These are phyloP conservation scores for Penstemon eatonii DNA, from an alignment of 257 asterid species.

Conservation along the genomic window DNA sequence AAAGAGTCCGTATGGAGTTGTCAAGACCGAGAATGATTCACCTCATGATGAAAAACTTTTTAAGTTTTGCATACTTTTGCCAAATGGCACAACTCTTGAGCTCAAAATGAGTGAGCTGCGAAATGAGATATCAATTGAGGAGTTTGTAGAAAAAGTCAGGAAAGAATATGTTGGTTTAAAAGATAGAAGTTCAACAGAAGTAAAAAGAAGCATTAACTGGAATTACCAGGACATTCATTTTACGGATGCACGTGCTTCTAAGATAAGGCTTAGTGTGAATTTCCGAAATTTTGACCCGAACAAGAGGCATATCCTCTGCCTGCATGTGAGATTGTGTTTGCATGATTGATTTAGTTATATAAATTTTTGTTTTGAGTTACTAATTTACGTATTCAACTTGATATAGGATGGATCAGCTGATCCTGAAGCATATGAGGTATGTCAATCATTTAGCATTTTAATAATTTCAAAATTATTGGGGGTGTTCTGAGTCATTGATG, in stretches of 20 bases:
- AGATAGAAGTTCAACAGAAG: conserved; percentile 17
- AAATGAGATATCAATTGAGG: conserved; percentile 33
- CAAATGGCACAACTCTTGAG: conserved; percentile 49
- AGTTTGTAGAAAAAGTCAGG: conserved; percentile 33
- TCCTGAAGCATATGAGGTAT: conserved; percentile 56
- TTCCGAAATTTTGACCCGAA: conserved; percentile 36
- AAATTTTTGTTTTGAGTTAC: not conserved
- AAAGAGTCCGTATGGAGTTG: conserved; percentile 28
- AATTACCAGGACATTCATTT: conserved; percentile 39
- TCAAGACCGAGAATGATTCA: conserved; percentile 15
- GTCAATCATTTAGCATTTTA: conserved; percentile 11
- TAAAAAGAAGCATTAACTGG: conserved; percentile 47
- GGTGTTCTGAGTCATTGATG: conserved; percentile 6
- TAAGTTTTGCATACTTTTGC: conserved; percentile 55
- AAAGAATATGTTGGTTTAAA: conserved; percentile 27
- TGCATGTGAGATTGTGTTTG: conserved; percentile 41
- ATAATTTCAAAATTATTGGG: not conserved
- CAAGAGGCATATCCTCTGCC: conserved; percentile 42
- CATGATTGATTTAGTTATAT: not conserved
- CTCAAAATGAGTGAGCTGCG: conserved; percentile 33
- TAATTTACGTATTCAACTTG: conserved; percentile 21
- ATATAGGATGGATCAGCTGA: conserved; percentile 66
- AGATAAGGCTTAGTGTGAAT: conserved; percentile 29
- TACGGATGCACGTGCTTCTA: conserved; percentile 40
- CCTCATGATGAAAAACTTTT: conserved; percentile 6